Evolutionary conservation across 345 rosid genomes (phyloP).

Genomic region (Gossypium herbaceum): DNA sequence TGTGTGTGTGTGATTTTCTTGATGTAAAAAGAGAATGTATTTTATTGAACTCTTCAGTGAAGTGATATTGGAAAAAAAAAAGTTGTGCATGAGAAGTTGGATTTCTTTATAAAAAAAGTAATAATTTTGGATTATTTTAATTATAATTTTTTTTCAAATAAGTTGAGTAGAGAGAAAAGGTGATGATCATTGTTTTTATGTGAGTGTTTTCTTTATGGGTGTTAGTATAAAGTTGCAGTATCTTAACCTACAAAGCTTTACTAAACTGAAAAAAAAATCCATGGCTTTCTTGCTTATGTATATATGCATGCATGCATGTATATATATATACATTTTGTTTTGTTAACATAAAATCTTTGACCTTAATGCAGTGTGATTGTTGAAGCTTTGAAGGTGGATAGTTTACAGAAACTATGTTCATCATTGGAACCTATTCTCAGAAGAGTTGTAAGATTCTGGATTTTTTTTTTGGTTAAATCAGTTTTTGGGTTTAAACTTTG

Average conservation of each 20-base stretch:
- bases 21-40: not conserved
- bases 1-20: not conserved
- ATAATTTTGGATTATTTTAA: not conserved
- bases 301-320: too few relatives aligned
- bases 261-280: not conserved
- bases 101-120: too few relatives aligned
- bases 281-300: not conserved
- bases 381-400: slow-evolving; percentile 96
- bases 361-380: slow-evolving; percentile 76
- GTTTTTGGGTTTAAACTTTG: too few relatives aligned
- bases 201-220: not conserved
- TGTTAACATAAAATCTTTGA: slow-evolving; percentile 19
- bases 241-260: not conserved
- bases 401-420: slow-evolving; percentile 91
- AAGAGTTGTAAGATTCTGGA: slow-evolving; percentile 58
- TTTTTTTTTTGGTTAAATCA: slow-evolving; percentile 1
- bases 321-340: not conserved
- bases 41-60: not conserved
- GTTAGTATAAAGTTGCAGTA: not conserved
- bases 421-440: slow-evolving; percentile 97
- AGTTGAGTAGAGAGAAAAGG: not conserved
- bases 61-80: not conserved
- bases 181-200: not conserved
- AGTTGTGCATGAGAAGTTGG: not conserved
- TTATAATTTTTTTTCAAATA: not conserved